These are phyloP conservation scores for Penicillium antarcticum DNA, from an alignment of 495 filamentous ascomycete species.

Conservation along the genomic window DNA sequence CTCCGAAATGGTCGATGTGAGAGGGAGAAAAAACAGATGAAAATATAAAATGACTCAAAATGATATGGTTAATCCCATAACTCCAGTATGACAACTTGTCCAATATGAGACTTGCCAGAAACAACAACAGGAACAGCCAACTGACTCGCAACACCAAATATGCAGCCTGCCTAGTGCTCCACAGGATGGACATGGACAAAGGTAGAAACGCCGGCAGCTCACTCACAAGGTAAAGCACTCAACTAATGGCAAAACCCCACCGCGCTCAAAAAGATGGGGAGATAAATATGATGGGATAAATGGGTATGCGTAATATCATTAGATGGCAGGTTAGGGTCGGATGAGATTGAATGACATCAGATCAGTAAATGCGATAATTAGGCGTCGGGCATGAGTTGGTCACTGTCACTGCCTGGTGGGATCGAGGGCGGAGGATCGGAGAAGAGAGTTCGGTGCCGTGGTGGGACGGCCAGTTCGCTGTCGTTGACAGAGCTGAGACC, in stretches of 20 bases:
- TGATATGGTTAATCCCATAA: not conserved
- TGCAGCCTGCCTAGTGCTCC: constrained; percentile 18
- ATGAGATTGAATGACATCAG: constrained; percentile 1
- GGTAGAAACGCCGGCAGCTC: constrained; percentile 7
- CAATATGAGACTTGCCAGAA: not conserved
- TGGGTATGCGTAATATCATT: constrained; percentile 28
- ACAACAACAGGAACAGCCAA: constrained; percentile 1
- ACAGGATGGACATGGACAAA: constrained; percentile 3
- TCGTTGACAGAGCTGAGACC: constrained; percentile 24
- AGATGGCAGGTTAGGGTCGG: constrained; percentile 15
- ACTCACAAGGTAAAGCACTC: constrained; percentile 7
- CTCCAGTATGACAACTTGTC: not conserved
- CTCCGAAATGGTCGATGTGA: constrained; percentile 2
- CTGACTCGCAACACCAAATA: constrained; percentile 19
- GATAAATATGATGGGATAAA: constrained; percentile 17
- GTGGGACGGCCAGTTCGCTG: constrained; percentile 6
- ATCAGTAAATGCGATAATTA: constrained; percentile 14
- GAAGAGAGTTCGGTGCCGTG: constrained; percentile 22
- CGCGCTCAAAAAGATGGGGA: constrained; percentile 12
- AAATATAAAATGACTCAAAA: not conserved
- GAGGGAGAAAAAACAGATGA: not conserved
- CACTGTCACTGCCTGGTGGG: constrained; percentile 26
- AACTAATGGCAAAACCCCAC: constrained; percentile 3
- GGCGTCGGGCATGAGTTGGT: constrained; percentile 42
- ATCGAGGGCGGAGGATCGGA: constrained; percentile 36